Base-by-base conservation (phyloP, 176 grass and related monocot genomes). In the Rhipidocladum racemiflorum region DNA sequence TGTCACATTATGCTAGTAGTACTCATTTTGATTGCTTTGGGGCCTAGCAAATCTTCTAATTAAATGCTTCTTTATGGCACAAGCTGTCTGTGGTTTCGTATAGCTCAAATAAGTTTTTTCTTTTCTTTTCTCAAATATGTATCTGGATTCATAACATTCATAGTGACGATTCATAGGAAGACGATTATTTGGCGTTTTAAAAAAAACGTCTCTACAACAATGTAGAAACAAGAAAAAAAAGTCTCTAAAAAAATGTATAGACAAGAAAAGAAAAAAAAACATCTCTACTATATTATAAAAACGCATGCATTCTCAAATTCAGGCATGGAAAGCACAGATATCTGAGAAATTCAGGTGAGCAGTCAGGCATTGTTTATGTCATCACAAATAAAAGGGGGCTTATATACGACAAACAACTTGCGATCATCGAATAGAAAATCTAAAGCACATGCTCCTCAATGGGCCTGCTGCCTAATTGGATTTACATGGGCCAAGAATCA, bases 1-100 rank as follows among this genome's bases (percentile, higher is more conserved):
- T 71, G 64, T 44, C 72, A 55, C 29, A 65, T 83, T 55, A 46
- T 46, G 57, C 50, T 35, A 62, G 20, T 17, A 21, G 21, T 45
- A 54, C 44, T 76, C 64, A 76, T 70, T 50, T 81, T 24, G 32
- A 17, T 20, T 25, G 72, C 45, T 34, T 53, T 70, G 21, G 44
- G 21, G 2, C 53, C 62, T 45, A 30, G 46, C 34, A 63, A 69
- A 62, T 42, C 71, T 61, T 70, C 30, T 9, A 44, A 11, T 63
- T 78, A 36, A 77, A 87, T 46, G 16, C 53, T 7, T 32, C 24
- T 75, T 76, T 51, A 82, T 18, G 27, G 64, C 72, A 18, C 11
- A 7, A 14, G 39, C 42, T 25, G 0, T 35, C 7, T 20, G 30
- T 6, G 36, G 17, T 76, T 2, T 25, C 24, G 14, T 38, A 20